A percentile compares a stretch with the other conserved stretches of the same genome.
Conservation (phyloP, 73 alveolate species). For the Symbiodinium natans region DNA sequence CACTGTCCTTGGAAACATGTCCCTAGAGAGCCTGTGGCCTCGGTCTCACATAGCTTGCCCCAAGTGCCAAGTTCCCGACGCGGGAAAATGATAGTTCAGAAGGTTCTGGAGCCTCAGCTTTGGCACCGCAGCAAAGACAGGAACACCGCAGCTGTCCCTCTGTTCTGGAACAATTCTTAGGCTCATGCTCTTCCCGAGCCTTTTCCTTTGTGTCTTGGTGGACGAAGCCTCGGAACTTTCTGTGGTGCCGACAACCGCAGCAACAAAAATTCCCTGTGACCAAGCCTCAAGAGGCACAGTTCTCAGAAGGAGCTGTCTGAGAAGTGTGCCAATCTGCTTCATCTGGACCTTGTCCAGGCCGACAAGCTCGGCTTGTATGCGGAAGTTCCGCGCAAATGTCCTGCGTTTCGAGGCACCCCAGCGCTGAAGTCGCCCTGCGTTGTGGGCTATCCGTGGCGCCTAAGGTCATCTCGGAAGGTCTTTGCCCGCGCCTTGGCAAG, state of each 20-base stretch:
- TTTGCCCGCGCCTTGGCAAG: slow-evolving; percentile 40
- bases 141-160: no score
- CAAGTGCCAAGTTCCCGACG: neutral
- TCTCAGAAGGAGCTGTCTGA: neutral
- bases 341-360: slow-evolving; percentile 76
- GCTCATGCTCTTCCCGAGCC: slow-evolving; percentile 56
- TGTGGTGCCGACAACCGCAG: neutral
- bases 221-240: slow-evolving; percentile 31
- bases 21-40: no score
- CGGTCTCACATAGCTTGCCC: no score
- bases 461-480: slow-evolving; percentile 82
- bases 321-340: slow-evolving; percentile 11
- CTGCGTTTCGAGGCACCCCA: no score
- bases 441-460: neutral
- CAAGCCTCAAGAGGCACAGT: neutral
- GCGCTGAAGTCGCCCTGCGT: no score
- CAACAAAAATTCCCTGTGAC: neutral
- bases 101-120: neutral
- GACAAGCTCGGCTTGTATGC: slow-evolving; percentile 43
- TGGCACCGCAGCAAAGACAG: no score
- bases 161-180: neutral
- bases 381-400: slow-evolving; percentile 71
- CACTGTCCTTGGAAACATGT: neutral
- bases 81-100: neutral
- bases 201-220: slow-evolving; percentile 57